Conservation (phyloP, 2,329 filamentous ascomycete species). For the Trichoderma endophyticum region DNA sequence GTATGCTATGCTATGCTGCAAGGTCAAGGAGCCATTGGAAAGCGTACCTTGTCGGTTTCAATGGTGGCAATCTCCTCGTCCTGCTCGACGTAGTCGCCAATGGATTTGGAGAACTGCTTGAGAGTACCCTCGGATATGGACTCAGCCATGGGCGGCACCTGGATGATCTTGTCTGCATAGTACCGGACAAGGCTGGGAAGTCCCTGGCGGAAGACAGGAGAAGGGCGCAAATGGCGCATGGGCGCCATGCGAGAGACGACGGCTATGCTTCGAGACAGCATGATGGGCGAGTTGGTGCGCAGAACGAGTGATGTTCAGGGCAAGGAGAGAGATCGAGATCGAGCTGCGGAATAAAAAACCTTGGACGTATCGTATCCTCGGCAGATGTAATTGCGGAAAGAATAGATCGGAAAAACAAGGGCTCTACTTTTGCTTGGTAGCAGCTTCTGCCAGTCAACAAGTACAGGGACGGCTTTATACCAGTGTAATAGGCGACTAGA, state of each 20-base stretch:
- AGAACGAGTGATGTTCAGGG: background rate
- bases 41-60: conserved; percentile 89
- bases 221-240: conserved; percentile 17
- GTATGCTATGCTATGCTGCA: background rate
- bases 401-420: conserved; percentile 14
- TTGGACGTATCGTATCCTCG: conserved; percentile 6
- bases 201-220: conserved; percentile 30
- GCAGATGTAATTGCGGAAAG: background rate
- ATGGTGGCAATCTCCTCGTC: conserved; percentile 99
- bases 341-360: conserved; percentile 14
- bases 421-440: background rate
- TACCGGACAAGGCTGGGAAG: conserved; percentile 53
- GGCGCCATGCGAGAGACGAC: conserved; percentile 8
- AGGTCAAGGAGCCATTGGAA: background rate
- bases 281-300: background rate
- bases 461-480: background rate
- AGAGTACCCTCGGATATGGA: conserved; percentile 97
- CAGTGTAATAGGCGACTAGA: background rate
- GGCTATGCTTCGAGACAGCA: conserved; percentile 13
- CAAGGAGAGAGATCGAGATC: background rate
- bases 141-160: conserved; percentile 97
- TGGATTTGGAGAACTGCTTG: conserved; percentile 89
- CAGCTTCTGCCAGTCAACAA: background rate
- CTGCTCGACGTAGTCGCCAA: conserved; percentile 90
- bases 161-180: conserved; percentile 79